Base-by-base conservation (phyloP, 169 alveolate species). In the Plasmodium gallinaceum region DNA sequence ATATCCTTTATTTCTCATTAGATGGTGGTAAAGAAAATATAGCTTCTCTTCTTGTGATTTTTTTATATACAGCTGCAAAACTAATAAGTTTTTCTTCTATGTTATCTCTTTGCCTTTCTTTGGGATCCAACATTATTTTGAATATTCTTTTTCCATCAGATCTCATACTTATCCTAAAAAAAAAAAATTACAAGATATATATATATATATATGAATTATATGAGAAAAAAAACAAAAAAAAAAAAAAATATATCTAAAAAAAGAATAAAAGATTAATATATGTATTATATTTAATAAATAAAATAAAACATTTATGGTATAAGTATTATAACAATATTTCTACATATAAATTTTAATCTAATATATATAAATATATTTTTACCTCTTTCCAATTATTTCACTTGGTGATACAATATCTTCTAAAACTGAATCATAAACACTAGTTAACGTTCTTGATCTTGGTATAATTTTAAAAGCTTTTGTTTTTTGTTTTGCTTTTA, bases 401-500 rank as follows among this genome's bases (percentile, higher is more conserved):
- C 98, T 93, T 72, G 99, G 99, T 45, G 97, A 97, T 71, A 97
- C 98, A 88, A 98, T 94, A 93, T 98, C 99, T 91, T 98, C 99
- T 61, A 98, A 94, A 74, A 97, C 92, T 68, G 98, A 97, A 65
- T 97, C 99, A 94, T 98, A 99, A 60, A 98, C 99, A 22, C 97
- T 93, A 16, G 99, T 98, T 60, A 98, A 94, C 20, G 99, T 97
- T 90, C 99, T 97, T 89, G 97, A 95, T 71, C 98, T 95, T 26
- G 99, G 99, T 83, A 99, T 96, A 18, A 95, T 96, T 90, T 97
- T 96, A 75, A 97, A 95, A 24, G 96, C 95, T 87, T 95, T 96
- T 78, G 94, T 92, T 54, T 93, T 94, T 89, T 80, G 93, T 92
- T 95, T 95, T 85, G 96, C 95, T 39, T 98, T 96, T 60, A 97